Percentiles rank a stretch among this genome's conserved stretches.
Conservation (phyloP, 352 stramenopile genomes). For the Phytophthora kernoviae region DNA sequence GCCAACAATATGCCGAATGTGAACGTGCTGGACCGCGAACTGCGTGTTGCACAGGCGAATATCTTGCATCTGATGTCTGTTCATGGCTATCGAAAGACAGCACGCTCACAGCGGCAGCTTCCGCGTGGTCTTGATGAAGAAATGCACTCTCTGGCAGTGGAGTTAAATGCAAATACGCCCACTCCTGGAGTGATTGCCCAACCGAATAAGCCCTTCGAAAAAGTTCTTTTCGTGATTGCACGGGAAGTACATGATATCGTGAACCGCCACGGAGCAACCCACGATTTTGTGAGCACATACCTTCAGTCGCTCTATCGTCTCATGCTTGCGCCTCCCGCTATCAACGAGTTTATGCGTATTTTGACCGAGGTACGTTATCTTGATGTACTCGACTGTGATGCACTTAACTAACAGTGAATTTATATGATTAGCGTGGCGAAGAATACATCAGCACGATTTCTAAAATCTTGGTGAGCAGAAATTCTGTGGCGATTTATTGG, state of each 20-base stretch:
- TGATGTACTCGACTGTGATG: background rate
- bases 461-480: slow-evolving; percentile 61
- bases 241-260: slow-evolving; percentile 78
- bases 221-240: slow-evolving; percentile 64
- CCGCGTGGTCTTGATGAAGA: slow-evolving; percentile 71
- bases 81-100: slow-evolving; percentile 69
- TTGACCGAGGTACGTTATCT: slow-evolving; percentile 60
- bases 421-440: slow-evolving; percentile 55
- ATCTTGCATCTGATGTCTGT: slow-evolving; percentile 65
- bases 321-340: slow-evolving; percentile 59
- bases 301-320: slow-evolving; percentile 79
- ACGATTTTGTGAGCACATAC: slow-evolving; percentile 77
- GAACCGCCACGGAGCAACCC: slow-evolving; percentile 52
- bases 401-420: slow-evolving; percentile 6
- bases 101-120: slow-evolving; percentile 62
- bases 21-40: slow-evolving; percentile 69
- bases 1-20: slow-evolving; percentile 39
- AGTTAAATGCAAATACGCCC: slow-evolving; percentile 82
- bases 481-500: slow-evolving; percentile 71
- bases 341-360: slow-evolving; percentile 79
- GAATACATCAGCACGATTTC: slow-evolving; percentile 75
- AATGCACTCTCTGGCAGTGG: slow-evolving; percentile 74
- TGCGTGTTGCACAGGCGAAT: slow-evolving; percentile 65
- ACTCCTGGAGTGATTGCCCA: slow-evolving; percentile 74
- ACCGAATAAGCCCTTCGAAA: slow-evolving; percentile 81